These are phyloP conservation scores for Alisma plantagoaquatica DNA, from an alignment of 106 monocot species.

Conservation along the genomic window DNA sequence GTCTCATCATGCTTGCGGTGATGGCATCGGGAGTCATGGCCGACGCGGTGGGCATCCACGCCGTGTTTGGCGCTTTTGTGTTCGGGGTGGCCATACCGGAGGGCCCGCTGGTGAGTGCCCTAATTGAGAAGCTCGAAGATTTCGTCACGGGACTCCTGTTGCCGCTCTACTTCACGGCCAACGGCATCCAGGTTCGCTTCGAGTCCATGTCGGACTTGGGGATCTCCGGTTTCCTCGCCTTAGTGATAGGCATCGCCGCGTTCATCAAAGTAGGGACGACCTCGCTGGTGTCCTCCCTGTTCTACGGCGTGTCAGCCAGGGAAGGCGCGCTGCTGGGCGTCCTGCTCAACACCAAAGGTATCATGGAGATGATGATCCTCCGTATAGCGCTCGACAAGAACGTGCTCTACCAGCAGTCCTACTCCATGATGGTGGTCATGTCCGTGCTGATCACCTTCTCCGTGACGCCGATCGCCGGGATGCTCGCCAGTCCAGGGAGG, in stretches of 20 bases:
- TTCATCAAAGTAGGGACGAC: constrained; percentile 20
- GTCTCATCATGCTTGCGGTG: constrained; percentile 28
- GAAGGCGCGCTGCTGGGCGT: constrained; percentile 33
- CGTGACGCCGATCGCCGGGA: constrained; percentile 10
- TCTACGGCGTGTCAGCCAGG: constrained; percentile 17
- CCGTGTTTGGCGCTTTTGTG: constrained; percentile 39
- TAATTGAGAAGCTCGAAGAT: constrained; percentile 48
- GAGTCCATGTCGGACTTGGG: no score
- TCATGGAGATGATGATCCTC: constrained; percentile 32
- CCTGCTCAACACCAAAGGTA: constrained; percentile 49
- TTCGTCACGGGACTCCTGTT: constrained; percentile 30
- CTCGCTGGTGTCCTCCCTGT: constrained; percentile 13
- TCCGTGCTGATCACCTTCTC: constrained; percentile 26
- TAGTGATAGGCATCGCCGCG: no score
- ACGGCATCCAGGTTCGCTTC: constrained; percentile 32
- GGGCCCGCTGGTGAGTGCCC: constrained; percentile 21
- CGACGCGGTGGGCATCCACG: constrained; percentile 24
- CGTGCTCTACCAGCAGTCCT: constrained; percentile 33
- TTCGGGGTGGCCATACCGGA: constrained; percentile 27
- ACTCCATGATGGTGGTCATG: constrained; percentile 25
- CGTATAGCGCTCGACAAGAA: constrained; percentile 22
- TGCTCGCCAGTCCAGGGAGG: constrained; percentile 9
- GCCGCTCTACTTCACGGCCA: constrained; percentile 42
- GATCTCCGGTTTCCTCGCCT: no score
- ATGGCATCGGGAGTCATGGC: constrained; percentile 15